Evolutionary conservation across 2,329 filamentous ascomycete genomes (phyloP), one percentile per base, ranked within the genome.

Genomic region (Fusarium setosum): DNA sequence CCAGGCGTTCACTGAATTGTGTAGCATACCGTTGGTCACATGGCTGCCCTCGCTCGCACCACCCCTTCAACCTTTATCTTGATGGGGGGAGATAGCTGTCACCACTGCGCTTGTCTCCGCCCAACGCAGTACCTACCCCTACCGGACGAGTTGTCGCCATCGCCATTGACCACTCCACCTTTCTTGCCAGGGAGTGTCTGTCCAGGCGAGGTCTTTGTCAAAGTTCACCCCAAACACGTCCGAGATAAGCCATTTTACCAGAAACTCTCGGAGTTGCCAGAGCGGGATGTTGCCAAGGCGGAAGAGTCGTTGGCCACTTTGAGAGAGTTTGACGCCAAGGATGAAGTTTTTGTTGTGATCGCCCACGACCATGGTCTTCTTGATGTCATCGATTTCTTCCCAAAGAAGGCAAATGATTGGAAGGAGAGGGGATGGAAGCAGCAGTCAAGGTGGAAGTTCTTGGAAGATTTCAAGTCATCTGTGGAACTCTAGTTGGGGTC

Each of bases 11-110:
- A 40, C 24, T 18, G n/a, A 42, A 8, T n/a, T 7, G 18, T 21
- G 9, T 11, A 56, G 53, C 65, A 68, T 6, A 34, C 41, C 0
- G 45, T 60, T 6, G 65, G 65, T 0, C 65, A 68, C 6, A 12
- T 68, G 9, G 44, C 54, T 3, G 65, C 61, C 2, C 32, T 68
- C 2, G 65, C 40, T 3, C 65, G 65, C 15, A 68, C 51, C 11
- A 47, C 44, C 12, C 44, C 21, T 42, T 41, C 49, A 15, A 51
- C 45, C 7, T 51, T 56, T 34, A 15, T 56, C 18, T 32, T 56
- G 29, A 51, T 56, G 45, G 54, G 37, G 12, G 45, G 34, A 2
- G 54, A 56, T 35, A 40, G 23, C 17, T 49, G 45, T 17, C 54
- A 56, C 15, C 54, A 56, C 26, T 23, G 35, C 6, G 45, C 44